Evolutionary conservation across 1,139 yeast genomes (phyloP), one percentile per base, ranked within the genome.

Genomic region (Protomyces lactucae-debilis): DNA sequence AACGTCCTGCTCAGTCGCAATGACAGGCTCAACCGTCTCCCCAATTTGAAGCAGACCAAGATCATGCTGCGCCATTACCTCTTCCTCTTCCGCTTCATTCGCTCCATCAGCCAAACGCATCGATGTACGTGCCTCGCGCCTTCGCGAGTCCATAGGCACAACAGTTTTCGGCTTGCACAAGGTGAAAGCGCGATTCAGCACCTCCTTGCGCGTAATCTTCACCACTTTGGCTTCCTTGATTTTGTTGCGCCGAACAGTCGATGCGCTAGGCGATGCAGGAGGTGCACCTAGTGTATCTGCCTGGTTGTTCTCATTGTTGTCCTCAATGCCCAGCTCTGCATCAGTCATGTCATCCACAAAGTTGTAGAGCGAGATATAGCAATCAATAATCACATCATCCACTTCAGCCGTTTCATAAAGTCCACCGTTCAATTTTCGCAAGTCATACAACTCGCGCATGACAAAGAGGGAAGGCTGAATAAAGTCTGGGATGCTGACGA

Each of bases 391-490:
- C 23, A 52, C 60, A 35, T 63, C 66, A 37, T 65, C 67, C 16
- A 65, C 52, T 46, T 59, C 57, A 25, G 40, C 52, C 10, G 66
- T 48, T 14, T 64, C 61, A 40, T 64, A 65, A 9, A 65, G 55
- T 2, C 64, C 64, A 10, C 65, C 64, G 16, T 65, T 65, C 51
- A 65, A 52, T 39, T 57, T 56, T n/a, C 66, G 36, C 39, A 65
- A 32, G 4, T 65, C 67, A 21, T 54, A 16, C 12, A 63, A 45
- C 37, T 65, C 66, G 10, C 64, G 61, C 43, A 65, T 40, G 25
- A 59, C 21, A 40, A 37, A 35, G 23, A 65, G 48, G 6, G 57
- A 23, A n/a, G 56, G 52, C 43, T 45, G 57, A 16, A 39, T 25
- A 32, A 32, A 36, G 4, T 21, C 36, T 8, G 55, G 35, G 2